Percentiles rank a stretch among this genome's conserved stretches.
Conservation (phyloP, 805 yeast species). For the Schwanniomyces pseudopolymorphus region DNA sequence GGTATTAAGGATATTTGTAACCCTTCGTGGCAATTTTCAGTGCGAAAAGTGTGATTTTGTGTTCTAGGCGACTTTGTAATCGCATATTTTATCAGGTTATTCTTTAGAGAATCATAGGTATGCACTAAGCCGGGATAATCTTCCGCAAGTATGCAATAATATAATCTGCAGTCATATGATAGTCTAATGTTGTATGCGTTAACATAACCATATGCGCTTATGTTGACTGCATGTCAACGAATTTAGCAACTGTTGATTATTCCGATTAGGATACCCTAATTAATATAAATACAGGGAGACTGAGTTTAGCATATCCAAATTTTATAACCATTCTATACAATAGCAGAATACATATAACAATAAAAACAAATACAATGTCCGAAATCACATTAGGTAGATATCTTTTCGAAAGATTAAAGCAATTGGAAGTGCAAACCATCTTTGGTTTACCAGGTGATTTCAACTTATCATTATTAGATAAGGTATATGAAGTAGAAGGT, state of each 20-base stretch:
- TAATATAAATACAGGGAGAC: slow-evolving; percentile 4
- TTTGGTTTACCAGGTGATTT: slow-evolving; percentile 85
- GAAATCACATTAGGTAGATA: slow-evolving; percentile 71
- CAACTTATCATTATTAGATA: slow-evolving; percentile 69
- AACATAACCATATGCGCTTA: not conserved
- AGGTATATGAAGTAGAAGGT: slow-evolving; percentile 71
- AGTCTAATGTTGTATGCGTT: not conserved
- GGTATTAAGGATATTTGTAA: not conserved
- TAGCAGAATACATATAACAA: not conserved
- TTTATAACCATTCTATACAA: not conserved
- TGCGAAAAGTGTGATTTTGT: not conserved
- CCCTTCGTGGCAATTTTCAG: not conserved
- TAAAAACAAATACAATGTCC: slow-evolving; percentile 17
- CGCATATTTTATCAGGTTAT: not conserved
- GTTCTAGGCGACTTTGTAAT: not conserved
- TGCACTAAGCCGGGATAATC: not conserved
- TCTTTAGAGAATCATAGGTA: not conserved
- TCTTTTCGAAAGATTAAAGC: slow-evolving; percentile 74
- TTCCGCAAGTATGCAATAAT: not conserved
- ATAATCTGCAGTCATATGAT: not conserved
- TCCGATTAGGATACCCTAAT: not conserved
- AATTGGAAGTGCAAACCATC: slow-evolving; percentile 66
- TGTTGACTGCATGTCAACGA: not conserved
- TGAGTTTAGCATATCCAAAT: not conserved
- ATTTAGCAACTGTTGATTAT: not conserved